Evolutionary conservation across 2,329 filamentous ascomycete species (phyloP).

Genomic region (Cladosporium sp.): DNA sequence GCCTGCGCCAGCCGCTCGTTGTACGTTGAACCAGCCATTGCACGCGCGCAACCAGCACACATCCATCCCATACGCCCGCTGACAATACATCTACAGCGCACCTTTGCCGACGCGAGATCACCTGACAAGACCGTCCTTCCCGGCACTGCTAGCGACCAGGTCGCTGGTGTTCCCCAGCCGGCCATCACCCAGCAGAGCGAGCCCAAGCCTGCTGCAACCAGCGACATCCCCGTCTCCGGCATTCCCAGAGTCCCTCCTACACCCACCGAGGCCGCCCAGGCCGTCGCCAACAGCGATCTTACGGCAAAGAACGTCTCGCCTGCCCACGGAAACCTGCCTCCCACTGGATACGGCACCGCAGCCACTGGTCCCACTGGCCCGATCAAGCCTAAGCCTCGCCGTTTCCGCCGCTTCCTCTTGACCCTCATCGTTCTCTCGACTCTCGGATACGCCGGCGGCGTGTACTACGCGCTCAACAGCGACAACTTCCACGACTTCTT

Average conservation of each 20-base stretch:
- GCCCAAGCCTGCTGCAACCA: slow-evolving; percentile 15
- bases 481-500: slow-evolving; percentile 99
- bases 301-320: slow-evolving; percentile 13
- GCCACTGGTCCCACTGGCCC: slow-evolving; percentile 40
- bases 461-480: slow-evolving; percentile 87
- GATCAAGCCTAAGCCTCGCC: slow-evolving; percentile 59
- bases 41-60: slow-evolving; percentile 9
- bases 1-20: slow-evolving; percentile 14
- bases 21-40: slow-evolving; percentile 13
- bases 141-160: slow-evolving; percentile 26
- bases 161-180: slow-evolving; percentile 28
- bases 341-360: slow-evolving; percentile 32
- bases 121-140: slow-evolving; percentile 33
- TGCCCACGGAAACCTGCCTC: slow-evolving; percentile 26
- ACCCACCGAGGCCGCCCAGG: slow-evolving; percentile 21
- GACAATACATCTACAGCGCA: slow-evolving; percentile 20
- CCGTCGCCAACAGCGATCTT: slow-evolving; percentile 11
- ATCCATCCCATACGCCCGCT: background rate
- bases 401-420: slow-evolving; percentile 72
- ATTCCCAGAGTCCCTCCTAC: slow-evolving; percentile 23
- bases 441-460: slow-evolving; percentile 77
- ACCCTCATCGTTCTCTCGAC: slow-evolving; percentile 72
- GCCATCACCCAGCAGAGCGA: slow-evolving; percentile 20
- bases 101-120: slow-evolving; percentile 27
- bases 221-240: slow-evolving; percentile 16